Evolutionary conservation across 106 monocot species (phyloP).

Genomic region (Dioscorea zingiberensis): DNA sequence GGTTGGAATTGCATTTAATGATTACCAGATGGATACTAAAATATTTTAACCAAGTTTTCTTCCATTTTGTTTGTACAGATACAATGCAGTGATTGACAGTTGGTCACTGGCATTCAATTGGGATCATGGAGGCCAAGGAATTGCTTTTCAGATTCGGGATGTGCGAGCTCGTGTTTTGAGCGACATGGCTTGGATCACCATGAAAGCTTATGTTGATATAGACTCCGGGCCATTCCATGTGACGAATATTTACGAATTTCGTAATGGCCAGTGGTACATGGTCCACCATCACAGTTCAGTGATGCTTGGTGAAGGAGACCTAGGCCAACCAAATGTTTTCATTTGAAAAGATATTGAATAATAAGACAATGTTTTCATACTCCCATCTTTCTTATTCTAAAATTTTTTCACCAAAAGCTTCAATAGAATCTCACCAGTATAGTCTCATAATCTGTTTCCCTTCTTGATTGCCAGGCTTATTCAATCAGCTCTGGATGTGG

Average conservation of each 20-base stretch:
- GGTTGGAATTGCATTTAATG: too few species aligned
- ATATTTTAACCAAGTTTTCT: neutral
- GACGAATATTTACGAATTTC: constrained; percentile 71
- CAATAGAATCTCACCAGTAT: too few species aligned
- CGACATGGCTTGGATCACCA: constrained; percentile 69
- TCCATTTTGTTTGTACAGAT: constrained; percentile 19
- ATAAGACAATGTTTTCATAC: too few species aligned
- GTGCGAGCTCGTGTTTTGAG: constrained; percentile 52
- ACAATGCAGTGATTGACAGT: constrained; percentile 49
- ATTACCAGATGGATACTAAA: neutral
- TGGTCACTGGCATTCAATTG: constrained; percentile 62
- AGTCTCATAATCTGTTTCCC: too few species aligned
- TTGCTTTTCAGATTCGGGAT: constrained; percentile 48
- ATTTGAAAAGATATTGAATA: neutral
- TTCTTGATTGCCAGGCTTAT: too few species aligned
- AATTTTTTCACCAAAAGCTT: too few species aligned
- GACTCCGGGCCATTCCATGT: constrained; percentile 56
- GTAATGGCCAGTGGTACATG: constrained; percentile 59
- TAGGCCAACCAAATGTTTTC: constrained; percentile 3
- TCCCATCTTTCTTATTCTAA: too few species aligned
- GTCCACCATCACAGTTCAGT: constrained; percentile 78
- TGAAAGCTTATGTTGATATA: constrained; percentile 66
- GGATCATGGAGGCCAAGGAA: constrained; percentile 41
- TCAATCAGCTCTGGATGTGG: too few species aligned
- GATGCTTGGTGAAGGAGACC: constrained; percentile 26